Base-by-base conservation (phyloP, 2,329 filamentous ascomycete genomes). In the Diaporthe amygdali region DNA sequence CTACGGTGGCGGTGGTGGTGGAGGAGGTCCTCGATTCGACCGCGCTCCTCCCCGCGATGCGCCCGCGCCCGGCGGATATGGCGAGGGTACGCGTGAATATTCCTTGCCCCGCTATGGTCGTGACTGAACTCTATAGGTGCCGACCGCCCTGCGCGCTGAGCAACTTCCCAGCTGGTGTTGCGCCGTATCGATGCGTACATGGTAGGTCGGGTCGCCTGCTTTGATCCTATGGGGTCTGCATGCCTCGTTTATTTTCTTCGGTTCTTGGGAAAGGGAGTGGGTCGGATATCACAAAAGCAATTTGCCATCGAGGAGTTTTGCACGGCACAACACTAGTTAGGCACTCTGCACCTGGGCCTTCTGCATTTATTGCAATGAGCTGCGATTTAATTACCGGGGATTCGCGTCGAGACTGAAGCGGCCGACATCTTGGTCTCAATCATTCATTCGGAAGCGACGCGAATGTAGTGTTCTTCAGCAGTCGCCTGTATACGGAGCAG, bases 11-110 rank as follows among this genome's bases (percentile, higher is more conserved):
- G 54, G 73, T 22, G 71, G 59, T 22, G 41, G 55, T 39, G 47
- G 68, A 15, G 73, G 69, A 14, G 37, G 61, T 22, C 25, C 69
- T 30, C 72, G 71, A 25, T 69, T 67, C 46, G 66, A 72, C 44
- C 52, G 70, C 47, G 77, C 78, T 59, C 76, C 74, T 67, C 74
- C 78, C 67, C 78, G 78, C 47, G 78, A 79, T 61, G 72, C 76
- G 54, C 74, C 76, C 49, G 72, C 74, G 41, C 74, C 75, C 25
- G 74, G 74, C 52, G 76, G 74, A 68, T 79, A 79, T 49, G 75
- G 70, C 68, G 78, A 79, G 77, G 78, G 69, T 73, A 67, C 63
- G 63, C 61, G 64, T 64, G 71, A 71, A 22, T 64, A 64, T 41
- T 71, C 64, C 41, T 61, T 66, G 44, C 69, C 66, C 69, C 55